Percentiles rank a stretch among this genome's conserved stretches.
Evolutionary conservation across 495 filamentous ascomycete genomes (phyloP).

Genomic region (Darksidea phi): DNA sequence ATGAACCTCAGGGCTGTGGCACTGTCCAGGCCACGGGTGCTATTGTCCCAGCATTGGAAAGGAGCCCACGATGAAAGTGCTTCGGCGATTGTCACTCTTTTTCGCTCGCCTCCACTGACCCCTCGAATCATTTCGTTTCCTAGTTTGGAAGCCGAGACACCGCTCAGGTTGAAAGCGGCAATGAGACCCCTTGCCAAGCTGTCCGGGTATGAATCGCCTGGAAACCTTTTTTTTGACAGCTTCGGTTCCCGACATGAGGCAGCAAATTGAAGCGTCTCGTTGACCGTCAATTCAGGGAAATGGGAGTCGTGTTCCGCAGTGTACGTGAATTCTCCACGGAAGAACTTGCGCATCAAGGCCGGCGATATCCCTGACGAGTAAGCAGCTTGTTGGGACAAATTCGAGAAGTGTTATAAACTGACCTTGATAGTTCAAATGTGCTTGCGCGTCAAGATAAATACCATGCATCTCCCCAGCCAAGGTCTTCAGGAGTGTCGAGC

Average conservation of each 20-base stretch:
- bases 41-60: conserved; percentile 48
- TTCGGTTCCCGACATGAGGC: conserved; percentile 43
- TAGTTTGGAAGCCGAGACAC: conserved; percentile 44
- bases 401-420: too few relatives aligned
- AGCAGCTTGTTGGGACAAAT: too few relatives aligned
- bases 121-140: conserved; percentile 49
- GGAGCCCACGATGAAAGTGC: conserved; percentile 41
- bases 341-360: conserved; percentile 41
- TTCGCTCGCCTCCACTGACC: conserved; percentile 45
- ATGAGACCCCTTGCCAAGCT: conserved; percentile 46
- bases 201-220: conserved; percentile 33
- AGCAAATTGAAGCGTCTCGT: conserved; percentile 45
- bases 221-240: conserved; percentile 40
- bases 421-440: too few relatives aligned
- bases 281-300: conserved; percentile 44
- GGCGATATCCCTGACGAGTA: too few relatives aligned
- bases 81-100: conserved; percentile 47
- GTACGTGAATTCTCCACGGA: conserved; percentile 48
- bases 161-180: conserved; percentile 46
- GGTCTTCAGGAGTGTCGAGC: conserved; percentile 67
- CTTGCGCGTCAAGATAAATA: too few relatives aligned
- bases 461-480: conserved; percentile 44
- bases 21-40: conserved; percentile 45
- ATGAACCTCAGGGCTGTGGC: conserved; percentile 48
- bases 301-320: conserved; percentile 48